Conservation (phyloP, 2,329 filamentous ascomycete genomes). For the Aspergillus puulaauensis region DNA sequence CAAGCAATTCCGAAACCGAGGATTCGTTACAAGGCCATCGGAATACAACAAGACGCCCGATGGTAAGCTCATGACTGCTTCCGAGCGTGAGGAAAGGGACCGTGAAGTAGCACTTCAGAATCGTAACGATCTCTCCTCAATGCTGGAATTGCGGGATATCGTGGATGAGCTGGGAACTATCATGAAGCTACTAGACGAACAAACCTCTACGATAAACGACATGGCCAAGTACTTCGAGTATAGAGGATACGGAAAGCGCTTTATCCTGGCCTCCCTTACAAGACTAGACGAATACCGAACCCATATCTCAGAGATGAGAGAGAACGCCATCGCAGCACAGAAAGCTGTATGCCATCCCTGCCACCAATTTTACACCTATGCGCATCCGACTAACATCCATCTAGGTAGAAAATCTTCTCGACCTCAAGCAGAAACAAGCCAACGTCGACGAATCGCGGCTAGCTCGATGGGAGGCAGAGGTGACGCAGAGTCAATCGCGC, state of each 20-base stretch:
- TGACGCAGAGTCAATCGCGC: constrained; percentile 61
- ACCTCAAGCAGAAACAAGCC: constrained; percentile 66
- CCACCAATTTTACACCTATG: neutral
- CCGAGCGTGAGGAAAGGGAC: constrained; percentile 45
- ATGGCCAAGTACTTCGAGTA: constrained; percentile 36
- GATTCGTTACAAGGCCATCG: constrained; percentile 48
- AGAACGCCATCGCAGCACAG: constrained; percentile 57
- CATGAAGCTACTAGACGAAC: constrained; percentile 57
- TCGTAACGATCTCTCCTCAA: constrained; percentile 61
- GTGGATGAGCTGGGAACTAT: constrained; percentile 64
- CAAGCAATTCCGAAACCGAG: constrained; percentile 61
- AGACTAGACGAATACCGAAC: constrained; percentile 57
- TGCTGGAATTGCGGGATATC: constrained; percentile 63
- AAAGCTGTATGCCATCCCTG: constrained; percentile 48
- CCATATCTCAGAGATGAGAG: constrained; percentile 58
- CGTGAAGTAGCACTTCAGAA: constrained; percentile 56
- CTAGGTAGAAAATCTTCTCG: constrained; percentile 63
- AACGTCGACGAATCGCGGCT: constrained; percentile 66
- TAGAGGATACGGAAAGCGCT: constrained; percentile 47
- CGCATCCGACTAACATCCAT: constrained; percentile 1
- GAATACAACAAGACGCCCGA: constrained; percentile 30
- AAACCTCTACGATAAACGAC: constrained; percentile 50
- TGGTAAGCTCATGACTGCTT: constrained; percentile 30
- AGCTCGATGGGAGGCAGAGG: constrained; percentile 62
- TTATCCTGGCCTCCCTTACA: constrained; percentile 54